Percentiles rank a stretch among this genome's conserved stretches.
Conservation (phyloP, 225 moss, liverwort and hornwort genomes). For the Neckera pumila region DNA sequence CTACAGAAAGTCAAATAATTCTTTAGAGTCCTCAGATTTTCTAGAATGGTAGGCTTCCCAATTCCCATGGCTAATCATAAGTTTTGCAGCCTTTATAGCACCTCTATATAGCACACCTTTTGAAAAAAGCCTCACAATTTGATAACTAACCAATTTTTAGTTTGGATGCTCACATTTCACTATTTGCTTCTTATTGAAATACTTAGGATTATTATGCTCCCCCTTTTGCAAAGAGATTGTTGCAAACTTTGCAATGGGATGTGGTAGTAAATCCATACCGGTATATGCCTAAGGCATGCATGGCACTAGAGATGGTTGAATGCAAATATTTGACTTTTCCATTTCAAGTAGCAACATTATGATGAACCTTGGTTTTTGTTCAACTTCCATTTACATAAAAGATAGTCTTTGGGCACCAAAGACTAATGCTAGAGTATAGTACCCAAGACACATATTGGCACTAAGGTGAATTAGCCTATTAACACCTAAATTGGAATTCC, state of each 20-base stretch:
- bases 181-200: not conserved
- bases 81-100: fast-evolving
- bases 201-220: not conserved
- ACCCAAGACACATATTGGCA: not conserved
- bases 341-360: not conserved
- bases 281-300: not conserved
- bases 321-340: not conserved
- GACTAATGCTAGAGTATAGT: fast-evolving
- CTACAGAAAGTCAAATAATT: no score
- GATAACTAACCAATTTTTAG: not conserved
- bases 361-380: not conserved
- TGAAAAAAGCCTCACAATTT: not conserved
- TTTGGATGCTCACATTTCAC: not conserved
- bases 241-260: not conserved
- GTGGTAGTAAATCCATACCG: no score
- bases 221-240: not conserved
- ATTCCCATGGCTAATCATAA: not conserved
- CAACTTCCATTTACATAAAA: no score
- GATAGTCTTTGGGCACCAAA: no score
- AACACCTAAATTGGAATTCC: not conserved
- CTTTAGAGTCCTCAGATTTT: no score
- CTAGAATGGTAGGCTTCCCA: not conserved
- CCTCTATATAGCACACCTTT: fast-evolving
- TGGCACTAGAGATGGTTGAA: not conserved
- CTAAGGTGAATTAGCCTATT: no score